Evolutionary conservation across 2,329 filamentous ascomycete genomes (phyloP), one percentile per base, ranked within the genome.

Genomic region (Periglandula ipomoeae): DNA sequence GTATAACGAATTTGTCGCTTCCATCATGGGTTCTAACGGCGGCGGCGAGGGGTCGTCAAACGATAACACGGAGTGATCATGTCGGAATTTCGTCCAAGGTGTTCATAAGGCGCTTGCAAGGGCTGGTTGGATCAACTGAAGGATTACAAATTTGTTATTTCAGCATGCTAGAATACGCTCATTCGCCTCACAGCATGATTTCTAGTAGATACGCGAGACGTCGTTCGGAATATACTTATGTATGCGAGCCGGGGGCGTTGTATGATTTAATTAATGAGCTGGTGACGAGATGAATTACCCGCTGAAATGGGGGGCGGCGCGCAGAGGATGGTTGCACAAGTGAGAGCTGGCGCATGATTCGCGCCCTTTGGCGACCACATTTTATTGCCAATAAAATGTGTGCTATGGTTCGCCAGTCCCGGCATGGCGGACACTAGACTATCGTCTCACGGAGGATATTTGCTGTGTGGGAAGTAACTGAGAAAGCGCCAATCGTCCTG

Each of bases 1-100:
- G 60, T 98, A 97, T 63, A 82, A 88, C 53, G 93, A 98, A 50
- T 97, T 97, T 69, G 88, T 97, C 54, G 78, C 75, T 53, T 84
- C 78, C 23, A 70, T 87, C 44, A 74, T 78, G 57, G 82, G 82
- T 2, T 73, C 76, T 9, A 76, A 68, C 47, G 67, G 64, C 24
- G 61, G 57, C 15, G 60, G 65, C 19, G 57, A 59, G 17, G 50
- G 51, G 32, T 52, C 46, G 22, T 58, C 62, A 22, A 56, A 62
- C 19, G 60, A 64, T 26, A 56, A 57, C 47, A 53, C 55, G 5
- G 62, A 66, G 44, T 51, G 50, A 41, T 27, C 1, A 26, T 44
- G 19, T 13, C 15, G 15, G 44, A 22, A 24, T 9, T 23, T n/a
- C 4, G 22, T 22, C 24, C 23, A 13, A 11, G 24, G 34, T 22